Conservation (phyloP, 2,329 filamentous ascomycete species). For the Paraphaeosphaeria sporulosa region DNA sequence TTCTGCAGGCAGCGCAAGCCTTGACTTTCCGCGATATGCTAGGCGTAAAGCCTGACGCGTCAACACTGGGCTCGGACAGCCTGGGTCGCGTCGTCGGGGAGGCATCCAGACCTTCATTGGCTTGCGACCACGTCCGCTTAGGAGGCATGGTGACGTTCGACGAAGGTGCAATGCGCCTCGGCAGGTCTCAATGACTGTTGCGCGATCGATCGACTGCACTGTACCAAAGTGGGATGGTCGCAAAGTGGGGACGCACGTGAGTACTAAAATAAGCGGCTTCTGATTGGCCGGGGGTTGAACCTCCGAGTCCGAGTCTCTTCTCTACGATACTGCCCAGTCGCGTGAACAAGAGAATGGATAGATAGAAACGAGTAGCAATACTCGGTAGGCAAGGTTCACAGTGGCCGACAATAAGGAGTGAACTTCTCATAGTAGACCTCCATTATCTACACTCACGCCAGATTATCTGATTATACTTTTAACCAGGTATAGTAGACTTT, state of each 20-base stretch:
- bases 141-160: slow-evolving; percentile 25
- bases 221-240: slow-evolving; percentile 1
- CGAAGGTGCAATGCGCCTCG: slow-evolving; percentile 2
- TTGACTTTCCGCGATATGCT: slow-evolving; percentile 45
- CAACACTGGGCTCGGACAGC: slow-evolving; percentile 17
- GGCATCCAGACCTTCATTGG: slow-evolving; percentile 23
- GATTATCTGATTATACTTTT: no score
- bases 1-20: slow-evolving; percentile 62
- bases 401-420: no score
- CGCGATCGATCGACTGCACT: slow-evolving; percentile 1
- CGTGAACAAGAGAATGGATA: no score
- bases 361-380: no score
- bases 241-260: slow-evolving; percentile 4
- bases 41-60: slow-evolving; percentile 19
- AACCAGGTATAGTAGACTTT: no score
- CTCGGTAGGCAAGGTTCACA: no score
- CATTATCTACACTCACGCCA: no score
- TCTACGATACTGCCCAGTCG: background rate
- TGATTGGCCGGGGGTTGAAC: background rate
- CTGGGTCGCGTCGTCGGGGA: slow-evolving; percentile 16
- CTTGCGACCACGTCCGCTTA: slow-evolving; percentile 32
- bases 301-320: no score
- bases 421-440: no score
- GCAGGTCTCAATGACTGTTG: slow-evolving; percentile 8
- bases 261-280: background rate